Conservation (phyloP, 371 early-diverging fungal species). For the Dinochytrium kinnereticum region DNA sequence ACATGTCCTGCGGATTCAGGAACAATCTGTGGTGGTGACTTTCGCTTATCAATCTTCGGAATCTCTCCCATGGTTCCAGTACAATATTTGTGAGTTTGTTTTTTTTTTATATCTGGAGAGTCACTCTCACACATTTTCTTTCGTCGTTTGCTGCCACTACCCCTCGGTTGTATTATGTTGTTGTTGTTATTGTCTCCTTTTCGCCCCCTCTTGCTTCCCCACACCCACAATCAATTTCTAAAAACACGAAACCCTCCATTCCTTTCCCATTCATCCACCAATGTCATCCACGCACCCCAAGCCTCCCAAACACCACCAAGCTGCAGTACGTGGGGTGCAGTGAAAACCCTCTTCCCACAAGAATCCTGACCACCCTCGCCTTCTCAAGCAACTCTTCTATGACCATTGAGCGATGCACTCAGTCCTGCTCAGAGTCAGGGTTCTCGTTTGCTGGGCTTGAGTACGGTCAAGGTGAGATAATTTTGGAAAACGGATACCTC, state of each 20-base stretch:
- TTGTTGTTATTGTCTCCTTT: background rate
- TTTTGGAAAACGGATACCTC: too few relatives aligned
- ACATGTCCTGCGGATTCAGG: background rate
- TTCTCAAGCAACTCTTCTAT: background rate
- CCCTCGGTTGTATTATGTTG: background rate
- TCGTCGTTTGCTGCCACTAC: too few relatives aligned
- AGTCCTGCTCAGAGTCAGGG: background rate
- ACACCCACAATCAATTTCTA: background rate
- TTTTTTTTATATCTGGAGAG: too few relatives aligned
- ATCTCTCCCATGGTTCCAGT: background rate
- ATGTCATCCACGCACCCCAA: too few relatives aligned
- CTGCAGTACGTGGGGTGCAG: slow-evolving; percentile 6
- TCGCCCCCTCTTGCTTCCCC: background rate
- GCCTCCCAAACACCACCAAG: slow-evolving; percentile 6
- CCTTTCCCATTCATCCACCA: too few relatives aligned
- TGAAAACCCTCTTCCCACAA: background rate
- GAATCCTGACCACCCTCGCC: background rate
- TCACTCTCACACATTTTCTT: background rate
- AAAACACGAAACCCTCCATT: too few relatives aligned
- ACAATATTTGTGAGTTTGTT: background rate
- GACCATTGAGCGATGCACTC: background rate
- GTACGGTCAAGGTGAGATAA: slow-evolving; percentile 5
- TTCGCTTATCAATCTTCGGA: slow-evolving; percentile 4
- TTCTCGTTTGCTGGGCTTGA: slow-evolving; percentile 3
- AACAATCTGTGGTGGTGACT: slow-evolving; percentile 14